Conservation (phyloP, 345 rosid genomes). For the rapeseed (Brassica napus) region DNA sequence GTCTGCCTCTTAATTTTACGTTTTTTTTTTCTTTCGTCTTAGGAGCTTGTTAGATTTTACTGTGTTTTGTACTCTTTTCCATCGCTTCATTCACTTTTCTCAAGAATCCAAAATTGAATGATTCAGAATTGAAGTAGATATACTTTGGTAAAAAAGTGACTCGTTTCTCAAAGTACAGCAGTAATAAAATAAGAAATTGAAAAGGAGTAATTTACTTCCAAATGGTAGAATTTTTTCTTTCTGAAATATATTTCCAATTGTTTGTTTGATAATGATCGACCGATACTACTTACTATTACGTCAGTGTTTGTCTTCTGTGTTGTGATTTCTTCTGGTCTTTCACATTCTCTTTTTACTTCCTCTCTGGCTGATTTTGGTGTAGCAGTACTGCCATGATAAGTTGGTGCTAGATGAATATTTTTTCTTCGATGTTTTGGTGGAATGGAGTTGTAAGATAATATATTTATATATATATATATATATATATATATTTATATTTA, state of each 20-base stretch:
- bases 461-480: too few relatives aligned
- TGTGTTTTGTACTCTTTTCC: background rate
- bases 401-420: background rate
- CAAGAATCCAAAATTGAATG: background rate
- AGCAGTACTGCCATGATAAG: constrained; percentile 12
- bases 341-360: background rate
- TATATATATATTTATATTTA: background rate
- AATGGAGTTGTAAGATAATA: background rate
- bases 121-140: constrained; percentile 16
- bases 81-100: background rate
- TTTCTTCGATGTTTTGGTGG: constrained; percentile 5
- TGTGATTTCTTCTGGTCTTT: constrained; percentile 1
- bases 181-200: background rate
- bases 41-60: background rate
- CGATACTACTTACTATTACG: background rate
- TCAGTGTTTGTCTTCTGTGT: constrained; percentile 3
- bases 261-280: background rate
- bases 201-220: background rate
- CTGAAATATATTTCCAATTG: background rate
- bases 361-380: constrained; percentile 1
- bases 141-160: background rate
- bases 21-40: background rate
- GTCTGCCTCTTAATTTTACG: constrained; percentile 42
- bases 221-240: constrained; percentile 4
- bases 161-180: constrained; percentile 5